Evolutionary conservation across 2,329 filamentous ascomycete genomes (phyloP), one percentile per base, ranked within the genome.

Genomic region (Chalaropsis ovoidea): DNA sequence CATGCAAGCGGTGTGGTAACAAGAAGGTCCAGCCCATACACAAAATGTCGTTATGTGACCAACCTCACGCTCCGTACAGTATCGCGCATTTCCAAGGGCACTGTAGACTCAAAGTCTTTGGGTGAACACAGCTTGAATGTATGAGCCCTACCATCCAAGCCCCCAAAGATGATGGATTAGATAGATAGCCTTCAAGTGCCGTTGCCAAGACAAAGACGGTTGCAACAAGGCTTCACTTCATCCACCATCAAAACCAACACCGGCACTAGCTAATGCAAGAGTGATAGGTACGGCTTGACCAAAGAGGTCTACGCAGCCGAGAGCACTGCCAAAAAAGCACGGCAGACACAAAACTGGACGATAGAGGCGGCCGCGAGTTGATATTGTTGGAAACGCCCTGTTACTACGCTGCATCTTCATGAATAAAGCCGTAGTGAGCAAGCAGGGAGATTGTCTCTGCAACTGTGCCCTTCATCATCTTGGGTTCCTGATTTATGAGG

Each of bases 141-240:
- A 39, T 39, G 35, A 39, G 35, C 8, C 8, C 8, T 39, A 10
- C 4, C n/a, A 24, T 49, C 47, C n/a, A 19, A 19, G 31, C 31
- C 31, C 3, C 2, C 31, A 31, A 31, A 31, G 31, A 31, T 31
- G 31, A 31, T 31, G 31, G 31, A 31, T 31, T 31, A 2, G 2
- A 31, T 31, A 2, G 2, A 31, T 31, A 31, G 31, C 27, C 22
- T 17, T 39, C 54, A 58, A 58, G 11, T 58, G 17, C 54, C 54
- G 54, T 10, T 58, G 52, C 52, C 52, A 58, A 58, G 52, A 58
- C 17, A 31, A 58, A 39, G 24, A 54, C 3, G 15, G 54, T 39
- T 11, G 54, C 54, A 58, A 22, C 54, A 58, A 58, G 54, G 15
- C 54, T 31, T 35, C 27, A 39, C n/a, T 58, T 19, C n/a, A 58